These are phyloP conservation scores for Cercospora canescens DNA, from an alignment of 2,329 filamentous ascomycete species.

Conservation along the genomic window DNA sequence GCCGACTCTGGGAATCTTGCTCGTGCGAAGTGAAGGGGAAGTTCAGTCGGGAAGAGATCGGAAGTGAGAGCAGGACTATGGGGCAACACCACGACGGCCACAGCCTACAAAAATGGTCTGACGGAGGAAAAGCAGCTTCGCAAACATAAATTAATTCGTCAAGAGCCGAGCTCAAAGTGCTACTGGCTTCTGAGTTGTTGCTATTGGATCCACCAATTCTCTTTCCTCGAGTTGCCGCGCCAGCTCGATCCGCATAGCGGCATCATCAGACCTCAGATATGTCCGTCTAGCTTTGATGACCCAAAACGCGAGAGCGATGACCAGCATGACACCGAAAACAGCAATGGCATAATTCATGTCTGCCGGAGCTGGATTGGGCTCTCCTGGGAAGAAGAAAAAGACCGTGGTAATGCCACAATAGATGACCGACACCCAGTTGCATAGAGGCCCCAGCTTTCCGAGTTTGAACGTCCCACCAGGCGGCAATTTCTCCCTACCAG, in stretches of 20 bases:
- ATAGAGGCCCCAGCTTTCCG: conserved; percentile 37
- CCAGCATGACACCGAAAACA: conserved; percentile 57
- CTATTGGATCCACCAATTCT: background rate
- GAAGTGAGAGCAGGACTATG: no score
- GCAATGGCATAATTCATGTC: conserved; percentile 62
- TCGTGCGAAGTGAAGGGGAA: background rate
- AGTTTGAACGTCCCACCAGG: conserved; percentile 45
- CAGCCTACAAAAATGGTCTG: background rate
- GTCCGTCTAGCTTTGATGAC: conserved; percentile 47
- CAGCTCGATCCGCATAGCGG: conserved; percentile 25
- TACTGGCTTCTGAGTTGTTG: background rate
- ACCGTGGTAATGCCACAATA: conserved; percentile 56
- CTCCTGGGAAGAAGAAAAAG: conserved; percentile 57
- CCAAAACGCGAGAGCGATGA: conserved; percentile 54
- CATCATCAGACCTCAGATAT: conserved; percentile 32
- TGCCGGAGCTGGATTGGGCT: conserved; percentile 46
- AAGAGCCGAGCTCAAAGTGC: background rate
- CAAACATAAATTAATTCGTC: background rate
- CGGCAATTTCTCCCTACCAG: conserved; percentile 56
- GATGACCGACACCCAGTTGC: conserved; percentile 48
- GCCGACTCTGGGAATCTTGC: no score
- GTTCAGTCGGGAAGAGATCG: no score
- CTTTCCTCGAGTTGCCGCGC: conserved; percentile 18
- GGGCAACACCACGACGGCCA: background rate
- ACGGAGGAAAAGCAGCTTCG: background rate